phyloP scores from a whole-genome alignment of 176 grass and related monocot species.

The Carex myosuroides region DNA sequence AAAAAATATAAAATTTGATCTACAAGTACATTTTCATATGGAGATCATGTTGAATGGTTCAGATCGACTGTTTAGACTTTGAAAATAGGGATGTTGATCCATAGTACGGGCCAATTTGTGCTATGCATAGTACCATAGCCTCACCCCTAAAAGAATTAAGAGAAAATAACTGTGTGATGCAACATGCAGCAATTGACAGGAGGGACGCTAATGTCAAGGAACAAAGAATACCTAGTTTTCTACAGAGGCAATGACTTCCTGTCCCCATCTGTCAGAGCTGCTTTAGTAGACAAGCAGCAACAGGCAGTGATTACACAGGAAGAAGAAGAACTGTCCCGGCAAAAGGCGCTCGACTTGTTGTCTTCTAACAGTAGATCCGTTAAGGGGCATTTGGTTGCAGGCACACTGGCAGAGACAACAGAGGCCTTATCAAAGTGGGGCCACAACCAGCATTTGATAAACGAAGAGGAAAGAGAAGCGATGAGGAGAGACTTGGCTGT shows the following conservation, averaged over 20 bases:
- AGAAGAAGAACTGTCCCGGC: constrained; percentile 70
- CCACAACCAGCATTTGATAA: constrained; percentile 28
- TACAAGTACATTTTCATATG: no score
- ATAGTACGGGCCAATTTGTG: no score
- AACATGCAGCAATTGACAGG: constrained; percentile 90
- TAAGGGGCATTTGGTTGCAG: constrained; percentile 57
- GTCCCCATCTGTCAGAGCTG: constrained; percentile 53
- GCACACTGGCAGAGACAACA: constrained; percentile 75
- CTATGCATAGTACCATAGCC: no score
- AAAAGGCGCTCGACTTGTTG: constrained; percentile 52
- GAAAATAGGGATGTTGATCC: no score
- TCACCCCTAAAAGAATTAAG: constrained; percentile 1
- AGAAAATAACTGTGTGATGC: constrained; percentile 25
- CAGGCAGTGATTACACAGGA: constrained; percentile 46
- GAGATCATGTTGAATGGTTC: no score
- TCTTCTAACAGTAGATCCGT: constrained; percentile 20
- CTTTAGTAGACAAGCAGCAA: constrained; percentile 62
- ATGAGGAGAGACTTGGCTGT: constrained; percentile 54
- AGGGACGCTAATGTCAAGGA: constrained; percentile 85
- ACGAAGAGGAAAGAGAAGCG: constrained; percentile 46
- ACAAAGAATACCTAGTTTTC: constrained; percentile 86
- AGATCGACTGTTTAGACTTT: no score
- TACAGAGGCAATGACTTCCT: constrained; percentile 96
- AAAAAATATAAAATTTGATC: no score
- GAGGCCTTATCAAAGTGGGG: constrained; percentile 77